Evolutionary conservation across 179 eudicot species (phyloP).

Genomic region (Nepenthes alata): DNA sequence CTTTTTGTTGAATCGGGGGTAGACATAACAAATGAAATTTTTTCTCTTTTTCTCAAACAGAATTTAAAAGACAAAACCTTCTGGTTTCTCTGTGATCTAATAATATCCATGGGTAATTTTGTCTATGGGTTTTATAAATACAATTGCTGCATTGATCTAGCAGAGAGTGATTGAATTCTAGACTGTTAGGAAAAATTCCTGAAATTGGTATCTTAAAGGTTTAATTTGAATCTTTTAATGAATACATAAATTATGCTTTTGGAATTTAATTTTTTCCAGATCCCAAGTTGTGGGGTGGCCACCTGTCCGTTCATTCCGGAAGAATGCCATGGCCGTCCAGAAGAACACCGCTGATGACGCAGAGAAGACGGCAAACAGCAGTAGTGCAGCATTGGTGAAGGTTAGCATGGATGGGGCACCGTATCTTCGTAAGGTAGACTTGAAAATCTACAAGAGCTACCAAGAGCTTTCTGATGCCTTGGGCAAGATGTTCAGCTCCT

Average conservation of each 20-base stretch:
- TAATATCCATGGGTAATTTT: too few species aligned
- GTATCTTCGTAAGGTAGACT: conserved; percentile 63
- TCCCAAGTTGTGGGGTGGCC: conserved; percentile 92
- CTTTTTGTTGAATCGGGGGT: too few species aligned
- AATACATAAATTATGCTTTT: neutral
- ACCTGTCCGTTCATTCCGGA: conserved; percentile 67
- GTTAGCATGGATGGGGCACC: conserved; percentile 89
- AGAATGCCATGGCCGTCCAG: conserved; percentile 46
- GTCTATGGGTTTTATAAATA: too few species aligned
- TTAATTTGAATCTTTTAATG: too few species aligned
- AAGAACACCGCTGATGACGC: conserved; percentile 25
- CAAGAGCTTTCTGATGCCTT: conserved; percentile 55
- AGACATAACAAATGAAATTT: too few species aligned
- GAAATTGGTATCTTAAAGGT: too few species aligned
- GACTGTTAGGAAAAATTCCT: too few species aligned
- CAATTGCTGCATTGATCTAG: too few species aligned
- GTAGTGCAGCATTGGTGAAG: conserved; percentile 44
- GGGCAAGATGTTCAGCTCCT: conserved; percentile 74
- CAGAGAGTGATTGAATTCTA: too few species aligned
- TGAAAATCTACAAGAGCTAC: conserved; percentile 58
- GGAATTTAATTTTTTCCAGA: conserved; percentile 20
- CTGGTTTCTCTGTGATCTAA: too few species aligned
- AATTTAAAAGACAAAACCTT: too few species aligned
- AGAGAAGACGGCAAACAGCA: conserved; percentile 18
- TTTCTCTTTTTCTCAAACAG: too few species aligned